Base-by-base conservation (phyloP, 352 stramenopile genomes). In the Thraustotheca clavata region DNA sequence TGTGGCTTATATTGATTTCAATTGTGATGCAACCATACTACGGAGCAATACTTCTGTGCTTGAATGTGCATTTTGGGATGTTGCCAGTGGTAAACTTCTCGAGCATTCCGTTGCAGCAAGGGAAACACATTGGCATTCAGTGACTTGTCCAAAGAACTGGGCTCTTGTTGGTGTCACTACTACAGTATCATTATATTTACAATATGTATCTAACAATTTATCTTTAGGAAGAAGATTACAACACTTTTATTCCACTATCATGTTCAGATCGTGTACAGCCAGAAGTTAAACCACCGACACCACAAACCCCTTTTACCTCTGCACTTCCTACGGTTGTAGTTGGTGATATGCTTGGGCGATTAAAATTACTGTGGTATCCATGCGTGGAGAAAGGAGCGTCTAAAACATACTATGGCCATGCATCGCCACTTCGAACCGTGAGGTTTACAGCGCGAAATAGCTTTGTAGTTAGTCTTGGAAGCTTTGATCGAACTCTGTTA, bases 1-100 rank as follows among this genome's bases (percentile, higher is more conserved):
- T 1, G 46, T 65, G 11, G 41, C 57, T 16, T 46, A 65, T 34
- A 11, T 65, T 5, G 57, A 65, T 33, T 65, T 65, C 38, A 65
- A 65, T 46, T 52, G 52, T 3, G 57, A 65, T 32, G 40, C 57
- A 12, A 65, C 57, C 6, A 65, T 65, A 18, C 38, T 65, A 14
- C 57, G 57, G 8, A 65, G 57, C 40, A 65, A 65, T 20, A 33
- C 57, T 27, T n/a, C 57, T 14, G 57, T 43, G 9, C 57, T 65
- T 9, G 35, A 65, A 26, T 65, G 57, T 39, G 40, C 57, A 11
- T 65, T 65, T 27, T 65, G 57, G 57, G 57, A 65, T 27, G 57
- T 65, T 3, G 39, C 38, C 18, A 65, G 41, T 11, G 57, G 57
- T 11, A 16, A 39, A 1, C 57, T 54, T n/a, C 39, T 65, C 35